Conservation (phyloP, 73 alveolate genomes). For the Paramecium caudatum region DNA sequence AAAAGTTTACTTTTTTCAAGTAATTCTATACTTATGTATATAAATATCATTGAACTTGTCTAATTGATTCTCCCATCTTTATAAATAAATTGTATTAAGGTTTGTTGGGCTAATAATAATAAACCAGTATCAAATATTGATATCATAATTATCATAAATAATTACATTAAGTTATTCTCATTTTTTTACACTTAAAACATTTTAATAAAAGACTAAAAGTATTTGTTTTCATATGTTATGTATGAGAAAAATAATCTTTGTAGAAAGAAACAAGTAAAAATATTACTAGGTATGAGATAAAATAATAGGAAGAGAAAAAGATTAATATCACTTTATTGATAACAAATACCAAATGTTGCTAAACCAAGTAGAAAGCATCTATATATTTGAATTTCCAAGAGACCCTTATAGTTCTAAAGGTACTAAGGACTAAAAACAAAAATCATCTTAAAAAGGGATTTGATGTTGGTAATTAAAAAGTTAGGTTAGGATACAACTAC, state of each 20-base stretch:
- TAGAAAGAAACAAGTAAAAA: not conserved
- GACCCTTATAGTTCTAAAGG: not conserved
- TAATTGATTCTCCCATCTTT: not conserved
- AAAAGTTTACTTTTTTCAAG: conserved; percentile 10
- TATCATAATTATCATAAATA: not conserved
- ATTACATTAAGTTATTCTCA: not conserved
- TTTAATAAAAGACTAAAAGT: not conserved
- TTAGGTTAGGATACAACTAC: conserved; percentile 2
- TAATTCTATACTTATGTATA: not conserved
- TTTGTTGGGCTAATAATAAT: not conserved
- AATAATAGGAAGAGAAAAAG: not conserved
- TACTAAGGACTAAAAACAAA: not conserved
- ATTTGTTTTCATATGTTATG: not conserved
- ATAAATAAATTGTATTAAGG: not conserved
- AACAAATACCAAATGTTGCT: not conserved
- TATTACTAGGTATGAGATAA: conserved; percentile 35
- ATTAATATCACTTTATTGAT: not conserved
- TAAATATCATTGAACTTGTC: not conserved
- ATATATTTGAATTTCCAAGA: conserved; percentile 11
- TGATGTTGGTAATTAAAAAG: not conserved
- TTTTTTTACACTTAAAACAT: conserved; percentile 1
- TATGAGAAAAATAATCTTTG: not conserved
- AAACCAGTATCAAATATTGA: conserved; percentile 9
- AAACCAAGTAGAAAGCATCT: conserved; percentile 25
- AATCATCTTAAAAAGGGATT: not conserved